A percentile compares a stretch with the other conserved stretches of the same genome.
Conservation (phyloP, 2,329 filamentous ascomycete genomes). For the Nemania diffusa region DNA sequence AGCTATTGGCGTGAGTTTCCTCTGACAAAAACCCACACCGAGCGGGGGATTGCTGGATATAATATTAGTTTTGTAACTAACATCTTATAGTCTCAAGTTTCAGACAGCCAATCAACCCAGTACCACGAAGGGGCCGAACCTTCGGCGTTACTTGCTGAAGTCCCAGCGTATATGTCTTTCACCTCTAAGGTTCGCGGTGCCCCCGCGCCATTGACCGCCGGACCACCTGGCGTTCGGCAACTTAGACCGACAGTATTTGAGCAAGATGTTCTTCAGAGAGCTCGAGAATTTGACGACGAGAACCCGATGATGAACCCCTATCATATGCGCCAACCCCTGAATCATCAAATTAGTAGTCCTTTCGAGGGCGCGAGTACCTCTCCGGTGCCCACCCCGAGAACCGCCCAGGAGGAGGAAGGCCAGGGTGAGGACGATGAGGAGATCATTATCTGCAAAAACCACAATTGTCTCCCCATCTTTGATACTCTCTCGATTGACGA, state of each 20-base stretch:
- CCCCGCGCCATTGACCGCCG: constrained; percentile 64
- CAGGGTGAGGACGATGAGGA: too few relatives aligned
- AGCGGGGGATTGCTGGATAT: constrained; percentile 12
- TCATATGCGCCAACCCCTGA: constrained; percentile 16
- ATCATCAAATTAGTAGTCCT: constrained; percentile 18
- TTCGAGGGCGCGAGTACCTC: constrained; percentile 30
- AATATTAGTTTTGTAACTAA: constrained; percentile 26
- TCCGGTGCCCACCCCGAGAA: constrained; percentile 12
- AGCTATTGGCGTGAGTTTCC: constrained; percentile 30
- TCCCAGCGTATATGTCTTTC: constrained; percentile 37
- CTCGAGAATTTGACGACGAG: constrained; percentile 40
- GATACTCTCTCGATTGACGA: constrained; percentile 49
- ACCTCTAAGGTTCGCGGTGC: constrained; percentile 53
- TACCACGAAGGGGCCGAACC: constrained; percentile 24
- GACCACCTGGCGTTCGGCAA: constrained; percentile 64
- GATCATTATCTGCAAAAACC: background rate
- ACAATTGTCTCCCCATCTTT: constrained; percentile 33
- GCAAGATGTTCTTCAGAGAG: constrained; percentile 43
- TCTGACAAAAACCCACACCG: constrained; percentile 3
- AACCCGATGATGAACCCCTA: constrained; percentile 31
- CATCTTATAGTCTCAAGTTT: constrained; percentile 37
- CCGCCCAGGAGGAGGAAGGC: background rate
- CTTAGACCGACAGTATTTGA: constrained; percentile 59
- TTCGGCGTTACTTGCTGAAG: constrained; percentile 33
- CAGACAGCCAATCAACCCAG: constrained; percentile 11